These are phyloP conservation scores for Lolium multiflorum DNA, from an alignment of 176 grass and related monocot species.

Conservation along the genomic window DNA sequence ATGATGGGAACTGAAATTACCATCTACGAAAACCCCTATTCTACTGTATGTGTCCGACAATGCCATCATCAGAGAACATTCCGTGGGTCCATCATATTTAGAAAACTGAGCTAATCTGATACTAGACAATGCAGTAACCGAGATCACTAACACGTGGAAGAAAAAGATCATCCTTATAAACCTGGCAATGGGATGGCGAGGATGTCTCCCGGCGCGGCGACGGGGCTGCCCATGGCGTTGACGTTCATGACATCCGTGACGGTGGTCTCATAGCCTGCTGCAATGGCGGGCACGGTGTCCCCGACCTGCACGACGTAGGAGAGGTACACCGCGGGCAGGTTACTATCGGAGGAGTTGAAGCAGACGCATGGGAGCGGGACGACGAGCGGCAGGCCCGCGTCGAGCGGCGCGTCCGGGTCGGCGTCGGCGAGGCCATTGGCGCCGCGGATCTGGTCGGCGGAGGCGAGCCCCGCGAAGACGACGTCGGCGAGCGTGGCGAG, in stretches of 20 bases:
- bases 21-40: neutral
- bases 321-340: conserved; percentile 78
- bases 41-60: neutral
- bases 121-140: too few species aligned
- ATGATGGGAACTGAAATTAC: too few species aligned
- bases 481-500: conserved; percentile 68
- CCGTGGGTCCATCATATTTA: neutral
- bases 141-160: too few species aligned
- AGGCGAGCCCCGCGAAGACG: conserved; percentile 75
- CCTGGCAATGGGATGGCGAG: conserved; percentile 88
- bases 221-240: conserved; percentile 80
- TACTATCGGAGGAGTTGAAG: conserved; percentile 92
- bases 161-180: conserved; percentile 2
- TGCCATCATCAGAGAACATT: neutral
- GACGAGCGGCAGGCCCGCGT: conserved; percentile 62
- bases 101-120: neutral
- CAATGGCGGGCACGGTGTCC: conserved; percentile 70
- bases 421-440: conserved; percentile 62
- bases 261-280: conserved; percentile 70
- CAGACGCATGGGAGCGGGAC: conserved; percentile 85
- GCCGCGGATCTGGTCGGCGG: conserved; percentile 78
- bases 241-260: conserved; percentile 84
- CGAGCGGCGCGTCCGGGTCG: conserved; percentile 68
- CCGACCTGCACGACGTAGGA: conserved; percentile 83
- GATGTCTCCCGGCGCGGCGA: conserved; percentile 72